Conservation (phyloP, 2,329 filamentous ascomycete genomes). For the Didymella exigua region DNA sequence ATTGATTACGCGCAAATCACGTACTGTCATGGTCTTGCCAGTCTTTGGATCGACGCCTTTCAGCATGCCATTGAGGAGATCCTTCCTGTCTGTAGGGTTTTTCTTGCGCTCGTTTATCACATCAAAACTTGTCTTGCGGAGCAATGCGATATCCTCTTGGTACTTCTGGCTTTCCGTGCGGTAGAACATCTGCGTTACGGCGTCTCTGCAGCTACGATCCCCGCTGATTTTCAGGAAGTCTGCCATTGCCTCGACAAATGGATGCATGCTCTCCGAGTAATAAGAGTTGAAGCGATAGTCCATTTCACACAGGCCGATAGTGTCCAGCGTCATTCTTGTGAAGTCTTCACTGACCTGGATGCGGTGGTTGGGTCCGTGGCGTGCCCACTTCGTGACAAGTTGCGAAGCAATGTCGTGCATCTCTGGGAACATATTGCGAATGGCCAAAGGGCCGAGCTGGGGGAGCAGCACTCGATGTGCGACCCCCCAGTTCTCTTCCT, state of each 20-base stretch:
- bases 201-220: slow-evolving; percentile 39
- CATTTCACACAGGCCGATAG: slow-evolving; percentile 49
- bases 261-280: slow-evolving; percentile 45
- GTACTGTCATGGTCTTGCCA: slow-evolving; percentile 57
- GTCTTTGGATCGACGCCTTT: slow-evolving; percentile 66
- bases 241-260: slow-evolving; percentile 47
- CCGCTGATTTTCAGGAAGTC: slow-evolving; percentile 47
- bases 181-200: slow-evolving; percentile 45
- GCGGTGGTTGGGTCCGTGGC: slow-evolving; percentile 51
- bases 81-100: slow-evolving; percentile 62
- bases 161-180: slow-evolving; percentile 54
- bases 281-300: slow-evolving; percentile 52
- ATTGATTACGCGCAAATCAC: neutral
- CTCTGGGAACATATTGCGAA: slow-evolving; percentile 69
- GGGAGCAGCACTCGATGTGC: slow-evolving; percentile 70
- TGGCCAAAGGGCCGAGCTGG: slow-evolving; percentile 71
- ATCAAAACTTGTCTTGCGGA: slow-evolving; percentile 62
- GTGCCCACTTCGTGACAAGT: slow-evolving; percentile 70
- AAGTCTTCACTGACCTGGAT: slow-evolving; percentile 49
- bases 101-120: slow-evolving; percentile 63
- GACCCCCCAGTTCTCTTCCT: slow-evolving; percentile 56
- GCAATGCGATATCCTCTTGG: slow-evolving; percentile 57
- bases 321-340: slow-evolving; percentile 47
- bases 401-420: slow-evolving; percentile 67
- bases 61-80: slow-evolving; percentile 66